Base-by-base conservation (phyloP, 441 rosid genomes). In the Populus tomentosa region DNA sequence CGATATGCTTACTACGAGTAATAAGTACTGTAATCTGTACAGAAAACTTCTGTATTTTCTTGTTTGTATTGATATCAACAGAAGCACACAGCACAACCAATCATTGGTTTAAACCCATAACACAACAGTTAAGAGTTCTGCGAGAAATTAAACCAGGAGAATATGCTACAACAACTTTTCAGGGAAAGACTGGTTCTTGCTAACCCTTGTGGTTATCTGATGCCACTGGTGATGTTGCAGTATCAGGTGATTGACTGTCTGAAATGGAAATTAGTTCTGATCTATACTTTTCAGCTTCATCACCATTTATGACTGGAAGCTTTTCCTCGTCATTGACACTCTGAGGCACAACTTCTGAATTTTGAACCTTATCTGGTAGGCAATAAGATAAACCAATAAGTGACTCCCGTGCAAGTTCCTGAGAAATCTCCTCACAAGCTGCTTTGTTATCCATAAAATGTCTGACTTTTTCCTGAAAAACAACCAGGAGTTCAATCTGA, bases 231-330 rank as follows among this genome's bases (percentile, higher is more conserved):
- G 67, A 65, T 5, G n/a, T 32, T 20, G 20, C 8, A 20, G 30
- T 18, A 35, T 82, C 82, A 4, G 69, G 75, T 3, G 76, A 80
- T 35, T 71, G 77, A 0, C 13, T 20, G 23, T 77, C 66, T 10
- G 86, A 80, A 33, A 86, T 82, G 10, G 84, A 80, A 68, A 84
- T 84, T 65, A 84, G 82, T 71, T 78, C 79, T 36, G 81, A 77
- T 59, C 79, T 76, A 42, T 71, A 67, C 80, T 32, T 86, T 20
- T 82, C 82, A 36, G 38, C 70, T 69, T 6, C 67, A 50, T 84
- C 78, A 7, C 53, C 77, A 61, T 82, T 72, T 26, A 20, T 56
- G 35, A 66, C 64, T 3, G 20, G 11, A 28, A 61, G 8, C 28
- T 35, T 66, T 59, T 50, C 65, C 33, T 69, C 78, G 16, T 2